Evolutionary conservation across 495 filamentous ascomycete species (phyloP), one percentile per base, ranked within the genome.

Genomic region (Podospora fimiseda): DNA sequence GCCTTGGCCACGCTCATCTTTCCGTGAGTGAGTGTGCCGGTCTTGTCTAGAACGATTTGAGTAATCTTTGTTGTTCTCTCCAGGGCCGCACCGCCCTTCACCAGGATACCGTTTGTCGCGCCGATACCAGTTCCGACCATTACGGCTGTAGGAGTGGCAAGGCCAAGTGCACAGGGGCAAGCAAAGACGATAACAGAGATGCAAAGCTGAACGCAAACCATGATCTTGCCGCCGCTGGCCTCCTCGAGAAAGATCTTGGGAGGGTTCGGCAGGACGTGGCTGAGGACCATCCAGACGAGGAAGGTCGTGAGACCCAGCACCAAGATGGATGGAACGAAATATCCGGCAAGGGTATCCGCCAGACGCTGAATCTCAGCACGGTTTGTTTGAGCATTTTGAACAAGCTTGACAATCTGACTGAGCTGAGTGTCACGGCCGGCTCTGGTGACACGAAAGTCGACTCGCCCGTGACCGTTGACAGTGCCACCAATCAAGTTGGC

Each of bases 181-280:
- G 93, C 93, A 69, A 99, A 96, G 16, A 97, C 94, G 65, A 99
- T 95, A 49, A 99, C 93, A 0, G 94, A 93, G 57, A 99, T 99
- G 67, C 94, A 97, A 13, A 99, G 82, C 72, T 99, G 93, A 48
- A 97, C 72, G 64, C 94, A 99, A 2, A 99, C 88, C 89, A 97
- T 95, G 46, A 96, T 73, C 62, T 84, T 87, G 22, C 93, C 93
- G 50, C 94, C 94, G 60, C 84, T 87, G 24, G 78, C 80, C 33
- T 83, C 81, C 49, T 86, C 76, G n/a, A 84, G 65, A 71, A 99
- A 99, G 36, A 97, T 88, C 61, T 83, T 79, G n/a, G 93, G 93
- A 15, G 91, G 91, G 60, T 88, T 69, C 1, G 76, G 53, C 15
- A 97, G 72, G 3, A 89, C 74, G 64, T 96, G 91, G 63, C 89